phyloP scores from a whole-genome alignment of 2,329 filamentous ascomycete species.

The Elsinoe perseae region DNA sequence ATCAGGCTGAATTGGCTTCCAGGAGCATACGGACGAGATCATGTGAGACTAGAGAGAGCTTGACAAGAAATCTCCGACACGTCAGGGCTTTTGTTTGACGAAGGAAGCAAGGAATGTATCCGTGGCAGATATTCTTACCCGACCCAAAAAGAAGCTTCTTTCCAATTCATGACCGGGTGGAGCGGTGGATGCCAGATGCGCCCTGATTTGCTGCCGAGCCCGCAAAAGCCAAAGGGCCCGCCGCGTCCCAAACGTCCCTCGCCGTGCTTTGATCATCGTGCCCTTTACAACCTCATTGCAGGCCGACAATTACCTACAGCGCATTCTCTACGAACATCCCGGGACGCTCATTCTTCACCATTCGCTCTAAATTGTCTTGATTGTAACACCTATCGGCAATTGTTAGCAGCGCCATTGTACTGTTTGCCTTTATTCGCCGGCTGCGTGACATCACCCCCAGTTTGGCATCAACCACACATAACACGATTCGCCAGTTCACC shows the following conservation, averaged over 20 bases:
- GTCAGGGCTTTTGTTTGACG: too few species aligned
- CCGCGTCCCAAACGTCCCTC: constrained; percentile 9
- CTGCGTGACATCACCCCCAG: constrained; percentile 7
- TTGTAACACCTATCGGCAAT: not conserved
- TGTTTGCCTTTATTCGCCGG: not conserved
- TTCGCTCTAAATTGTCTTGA: not conserved
- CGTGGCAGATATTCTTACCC: too few species aligned
- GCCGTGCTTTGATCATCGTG: constrained; percentile 5
- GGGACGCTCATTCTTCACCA: not conserved
- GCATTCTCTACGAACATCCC: not conserved
- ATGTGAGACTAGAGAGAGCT: not conserved
- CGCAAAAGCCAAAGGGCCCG: not conserved
- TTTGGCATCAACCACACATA: not conserved
- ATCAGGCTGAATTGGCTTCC: not conserved
- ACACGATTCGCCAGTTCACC: not conserved
- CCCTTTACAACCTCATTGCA: not conserved
- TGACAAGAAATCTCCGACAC: too few species aligned
- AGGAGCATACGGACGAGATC: not conserved
- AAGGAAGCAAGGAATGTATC: not conserved
- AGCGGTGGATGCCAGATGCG: not conserved
- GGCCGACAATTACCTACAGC: not conserved
- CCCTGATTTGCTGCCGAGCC: constrained; percentile 2
- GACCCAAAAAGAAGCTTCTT: not conserved
- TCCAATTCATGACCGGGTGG: not conserved
- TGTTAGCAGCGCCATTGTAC: not conserved